phyloP scores from a whole-genome alignment of 2,329 filamentous ascomycete species.

The Reticulascus tulasneorum region DNA sequence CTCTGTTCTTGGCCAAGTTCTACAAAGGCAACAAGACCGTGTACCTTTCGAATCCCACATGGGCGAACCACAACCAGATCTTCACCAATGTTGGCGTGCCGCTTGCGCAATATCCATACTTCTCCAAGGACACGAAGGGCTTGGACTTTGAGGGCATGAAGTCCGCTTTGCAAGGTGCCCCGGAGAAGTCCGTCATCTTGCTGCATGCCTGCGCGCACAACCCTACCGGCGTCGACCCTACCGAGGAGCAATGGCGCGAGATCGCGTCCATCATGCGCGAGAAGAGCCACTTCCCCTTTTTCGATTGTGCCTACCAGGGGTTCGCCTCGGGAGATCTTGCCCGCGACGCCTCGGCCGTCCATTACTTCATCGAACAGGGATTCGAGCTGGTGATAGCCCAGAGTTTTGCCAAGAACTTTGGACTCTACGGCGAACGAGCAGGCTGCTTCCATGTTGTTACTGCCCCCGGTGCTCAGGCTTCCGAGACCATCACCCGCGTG shows the following conservation, averaged over 20 bases:
- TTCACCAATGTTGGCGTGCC: conserved; percentile 83
- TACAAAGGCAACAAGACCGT: conserved; percentile 71
- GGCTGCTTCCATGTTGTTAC: conserved; percentile 95
- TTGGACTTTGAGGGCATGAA: conserved; percentile 92
- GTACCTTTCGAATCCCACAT: conserved; percentile 93
- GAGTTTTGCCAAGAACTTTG: conserved; percentile 97
- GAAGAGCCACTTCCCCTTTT: conserved; percentile 93
- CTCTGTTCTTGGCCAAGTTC: conserved; percentile 91
- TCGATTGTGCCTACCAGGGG: conserved; percentile 96
- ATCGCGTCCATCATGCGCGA: conserved; percentile 72
- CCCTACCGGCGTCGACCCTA: conserved; percentile 94
- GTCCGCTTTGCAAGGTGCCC: conserved; percentile 63
- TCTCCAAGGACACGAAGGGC: conserved; percentile 80
- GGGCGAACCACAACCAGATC: conserved; percentile 99
- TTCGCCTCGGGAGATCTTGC: conserved; percentile 89
- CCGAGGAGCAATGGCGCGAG: conserved; percentile 89
- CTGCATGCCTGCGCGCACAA: conserved; percentile 97
- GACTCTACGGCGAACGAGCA: conserved; percentile 92
- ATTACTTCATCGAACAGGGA: conserved; percentile 88
- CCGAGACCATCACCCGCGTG: conserved; percentile 59
- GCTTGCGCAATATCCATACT: conserved; percentile 88
- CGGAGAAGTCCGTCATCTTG: conserved; percentile 78
- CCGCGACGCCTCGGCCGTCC: conserved; percentile 85
- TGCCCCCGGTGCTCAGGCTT: conserved; percentile 63
- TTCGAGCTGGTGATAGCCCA: conserved; percentile 87